phyloP scores from a whole-genome alignment of 192 early-diverging fungal species.

The Coemansia sp. region DNA sequence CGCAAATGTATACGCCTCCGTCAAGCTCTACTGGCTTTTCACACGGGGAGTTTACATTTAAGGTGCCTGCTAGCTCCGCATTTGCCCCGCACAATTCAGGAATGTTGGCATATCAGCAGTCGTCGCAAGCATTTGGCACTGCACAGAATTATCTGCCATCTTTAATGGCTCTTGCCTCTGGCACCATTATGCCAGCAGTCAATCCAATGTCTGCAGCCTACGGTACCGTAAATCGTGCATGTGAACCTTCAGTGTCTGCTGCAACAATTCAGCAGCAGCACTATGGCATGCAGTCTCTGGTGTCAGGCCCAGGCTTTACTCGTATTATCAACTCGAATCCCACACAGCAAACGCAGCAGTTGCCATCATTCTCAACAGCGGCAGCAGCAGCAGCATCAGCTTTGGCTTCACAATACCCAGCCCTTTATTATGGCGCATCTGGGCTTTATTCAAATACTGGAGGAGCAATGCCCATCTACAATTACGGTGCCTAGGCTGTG shows the following conservation, averaged over 20 bases:
- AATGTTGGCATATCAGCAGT: neutral
- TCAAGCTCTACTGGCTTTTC: slow-evolving; percentile 30
- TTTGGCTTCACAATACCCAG: slow-evolving; percentile 41
- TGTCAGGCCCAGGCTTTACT: neutral
- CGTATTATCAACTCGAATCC: neutral
- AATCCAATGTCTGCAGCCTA: neutral
- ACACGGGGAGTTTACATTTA: slow-evolving; percentile 44
- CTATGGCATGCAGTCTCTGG: neutral
- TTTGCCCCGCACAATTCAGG: neutral
- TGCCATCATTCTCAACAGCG: slow-evolving; percentile 5
- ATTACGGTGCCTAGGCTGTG: slow-evolving; percentile 23
- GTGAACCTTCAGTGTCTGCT: slow-evolving; percentile 5
- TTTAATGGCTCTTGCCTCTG: neutral
- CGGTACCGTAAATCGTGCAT: neutral
- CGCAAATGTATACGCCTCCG: slow-evolving; percentile 39
- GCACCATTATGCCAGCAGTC: neutral
- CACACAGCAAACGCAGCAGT: slow-evolving; percentile 15
- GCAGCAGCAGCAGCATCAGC: slow-evolving; percentile 37
- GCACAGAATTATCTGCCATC: neutral
- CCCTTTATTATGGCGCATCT: slow-evolving; percentile 31
- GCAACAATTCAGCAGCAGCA: slow-evolving; percentile 6
- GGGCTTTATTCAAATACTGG: neutral
- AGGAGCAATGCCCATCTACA: slow-evolving; percentile 32
- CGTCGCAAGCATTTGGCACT: neutral
- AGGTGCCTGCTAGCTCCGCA: slow-evolving; percentile 15